These are phyloP conservation scores for Monosporozyma servazzii DNA, from an alignment of 805 yeast species.

Conservation along the genomic window DNA sequence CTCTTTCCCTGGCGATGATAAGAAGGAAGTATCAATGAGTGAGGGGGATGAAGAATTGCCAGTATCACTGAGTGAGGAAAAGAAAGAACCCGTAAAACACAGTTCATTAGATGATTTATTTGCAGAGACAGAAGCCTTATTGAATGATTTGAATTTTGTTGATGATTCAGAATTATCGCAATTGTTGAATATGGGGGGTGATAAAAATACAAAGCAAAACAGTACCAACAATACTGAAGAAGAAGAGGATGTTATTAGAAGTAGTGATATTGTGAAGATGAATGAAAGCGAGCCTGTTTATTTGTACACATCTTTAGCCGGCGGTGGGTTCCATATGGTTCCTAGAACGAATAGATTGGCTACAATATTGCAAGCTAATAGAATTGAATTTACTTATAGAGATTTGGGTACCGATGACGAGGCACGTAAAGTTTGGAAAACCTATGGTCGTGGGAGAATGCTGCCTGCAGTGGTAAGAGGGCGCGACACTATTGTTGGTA, in stretches of 20 bases:
- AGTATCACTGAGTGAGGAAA: not conserved
- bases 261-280: conserved; percentile 13
- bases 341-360: conserved; percentile 67
- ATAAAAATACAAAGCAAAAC: not conserved
- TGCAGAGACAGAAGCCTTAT: conserved; percentile 27
- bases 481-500: conserved; percentile 72
- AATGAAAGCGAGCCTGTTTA: conserved; percentile 53
- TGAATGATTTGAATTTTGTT: conserved; percentile 20
- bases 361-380: conserved; percentile 68
- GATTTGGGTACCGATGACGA: conserved; percentile 84
- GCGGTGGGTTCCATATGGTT: conserved; percentile 71
- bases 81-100: not conserved
- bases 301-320: conserved; percentile 77
- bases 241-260: conserved; percentile 5
- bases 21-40: not conserved
- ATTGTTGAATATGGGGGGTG: conserved; percentile 6
- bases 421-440: conserved; percentile 77
- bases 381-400: conserved; percentile 53
- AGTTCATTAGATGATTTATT: conserved; percentile 11
- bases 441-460: conserved; percentile 59
- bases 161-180: conserved; percentile 17
- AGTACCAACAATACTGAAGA: not conserved
- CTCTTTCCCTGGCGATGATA: no score
- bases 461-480: conserved; percentile 84
- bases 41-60: not conserved